These are phyloP conservation scores for Oxyria digyna DNA, from an alignment of 148 eudicot species.

Conservation along the genomic window DNA sequence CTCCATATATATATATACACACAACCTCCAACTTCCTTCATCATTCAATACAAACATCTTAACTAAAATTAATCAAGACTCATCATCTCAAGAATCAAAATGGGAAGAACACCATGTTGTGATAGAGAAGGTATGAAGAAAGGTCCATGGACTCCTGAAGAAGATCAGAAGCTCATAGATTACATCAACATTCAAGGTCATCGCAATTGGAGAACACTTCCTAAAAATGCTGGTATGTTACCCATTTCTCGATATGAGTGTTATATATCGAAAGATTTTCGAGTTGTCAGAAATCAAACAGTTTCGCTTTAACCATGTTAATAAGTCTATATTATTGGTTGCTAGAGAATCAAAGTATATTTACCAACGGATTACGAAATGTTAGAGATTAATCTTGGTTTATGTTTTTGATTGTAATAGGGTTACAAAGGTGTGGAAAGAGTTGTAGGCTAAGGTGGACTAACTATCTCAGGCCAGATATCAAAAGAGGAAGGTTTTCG, in stretches of 20 bases:
- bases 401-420: constrained; percentile 13
- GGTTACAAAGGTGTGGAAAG: constrained; percentile 90
- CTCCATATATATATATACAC: background rate
- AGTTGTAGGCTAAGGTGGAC: constrained; percentile 95
- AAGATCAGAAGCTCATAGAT: constrained; percentile 7
- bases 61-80: background rate
- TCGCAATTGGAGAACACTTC: constrained; percentile 7
- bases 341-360: too few relatives aligned
- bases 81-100: background rate
- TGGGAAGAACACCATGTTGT: constrained; percentile 12
- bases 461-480: constrained; percentile 86
- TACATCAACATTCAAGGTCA: constrained; percentile 7
- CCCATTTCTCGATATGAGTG: too few relatives aligned
- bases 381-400: too few relatives aligned
- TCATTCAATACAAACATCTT: background rate
- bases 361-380: too few relatives aligned
- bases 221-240: constrained; percentile 8
- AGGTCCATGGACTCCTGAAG: constrained; percentile 13
- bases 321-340: too few relatives aligned
- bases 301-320: too few relatives aligned
- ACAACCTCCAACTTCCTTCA: background rate
- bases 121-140: constrained; percentile 9
- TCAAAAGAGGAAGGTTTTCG: constrained; percentile 81
- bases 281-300: too few relatives aligned
- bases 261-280: too few relatives aligned